Conservation (phyloP, 129 eudicot genomes). For the Solidago caesia region DNA sequence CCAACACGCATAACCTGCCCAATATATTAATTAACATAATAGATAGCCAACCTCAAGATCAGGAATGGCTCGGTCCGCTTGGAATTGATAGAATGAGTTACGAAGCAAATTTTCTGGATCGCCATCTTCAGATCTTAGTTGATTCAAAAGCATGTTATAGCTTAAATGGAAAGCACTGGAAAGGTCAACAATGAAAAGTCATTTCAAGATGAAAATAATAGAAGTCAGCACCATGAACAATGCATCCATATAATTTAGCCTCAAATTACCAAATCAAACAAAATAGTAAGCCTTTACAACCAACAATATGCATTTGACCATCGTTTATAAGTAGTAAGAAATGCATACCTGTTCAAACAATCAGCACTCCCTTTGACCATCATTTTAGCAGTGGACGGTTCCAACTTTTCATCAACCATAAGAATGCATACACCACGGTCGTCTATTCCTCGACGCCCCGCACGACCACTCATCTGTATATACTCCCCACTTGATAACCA, state of each 20-base stretch:
- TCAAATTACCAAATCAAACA: background rate
- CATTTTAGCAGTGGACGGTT: constrained; percentile 94
- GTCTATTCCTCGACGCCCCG: constrained; percentile 99
- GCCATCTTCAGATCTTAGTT: constrained; percentile 85
- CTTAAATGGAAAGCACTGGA: constrained; percentile 93
- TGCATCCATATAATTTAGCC: background rate
- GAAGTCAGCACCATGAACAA: constrained; percentile 8
- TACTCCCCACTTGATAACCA: constrained; percentile 99
- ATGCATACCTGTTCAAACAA: constrained; percentile 82
- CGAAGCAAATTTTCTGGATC: constrained; percentile 95
- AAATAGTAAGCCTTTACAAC: background rate
- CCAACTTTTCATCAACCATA: constrained; percentile 97
- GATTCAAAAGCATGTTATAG: constrained; percentile 98
- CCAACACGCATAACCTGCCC: background rate
- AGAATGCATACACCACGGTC: constrained; percentile 99
- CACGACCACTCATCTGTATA: constrained; percentile 99
- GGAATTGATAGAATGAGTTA: constrained; percentile 95
- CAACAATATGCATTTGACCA: background rate
- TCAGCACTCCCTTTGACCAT: constrained; percentile 99
- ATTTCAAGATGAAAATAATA: constrained; percentile 13
- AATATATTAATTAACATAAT: background rate
- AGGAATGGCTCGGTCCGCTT: constrained; percentile 92
- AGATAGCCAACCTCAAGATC: constrained; percentile 46
- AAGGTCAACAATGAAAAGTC: constrained; percentile 22
- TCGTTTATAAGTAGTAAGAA: background rate